A percentile compares a stretch with the other conserved stretches of the same genome.
These are phyloP conservation scores for Cercophora newfieldiana DNA, from an alignment of 495 filamentous ascomycete species.

Conservation along the genomic window DNA sequence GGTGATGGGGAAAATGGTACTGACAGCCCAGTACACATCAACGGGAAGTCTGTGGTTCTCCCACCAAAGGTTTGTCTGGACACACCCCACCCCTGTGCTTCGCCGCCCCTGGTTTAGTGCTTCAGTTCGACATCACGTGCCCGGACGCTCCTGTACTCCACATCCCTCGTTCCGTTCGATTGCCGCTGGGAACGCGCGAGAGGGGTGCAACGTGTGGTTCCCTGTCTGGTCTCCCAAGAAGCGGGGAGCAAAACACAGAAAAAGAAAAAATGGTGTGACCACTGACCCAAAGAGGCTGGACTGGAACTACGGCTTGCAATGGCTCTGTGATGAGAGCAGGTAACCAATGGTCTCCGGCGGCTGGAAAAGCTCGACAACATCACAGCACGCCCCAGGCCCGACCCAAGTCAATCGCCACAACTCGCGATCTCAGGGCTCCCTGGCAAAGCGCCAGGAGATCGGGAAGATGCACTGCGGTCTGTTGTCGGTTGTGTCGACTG, in stretches of 20 bases:
- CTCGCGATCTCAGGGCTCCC: too few species aligned
- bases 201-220: not conserved
- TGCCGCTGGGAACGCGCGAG: constrained; percentile 14
- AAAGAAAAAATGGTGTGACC: not conserved
- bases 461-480: too few species aligned
- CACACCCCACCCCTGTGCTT: not conserved
- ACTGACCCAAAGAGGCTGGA: not conserved
- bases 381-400: not conserved
- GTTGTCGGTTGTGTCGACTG: too few species aligned
- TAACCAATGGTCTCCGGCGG: not conserved
- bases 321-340: not conserved
- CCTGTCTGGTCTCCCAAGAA: not conserved
- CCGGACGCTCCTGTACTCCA: constrained; percentile 28
- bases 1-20: not conserved
- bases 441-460: too few species aligned
- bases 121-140: constrained; percentile 31
- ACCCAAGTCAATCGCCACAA: not conserved
- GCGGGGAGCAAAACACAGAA: not conserved
- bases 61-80: not conserved
- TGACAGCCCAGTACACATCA: not conserved
- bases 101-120: not conserved
- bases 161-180: constrained; percentile 25
- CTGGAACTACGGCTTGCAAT: not conserved
- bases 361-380: too few species aligned
- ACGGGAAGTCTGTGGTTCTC: not conserved